Evolutionary conservation across 179 eudicot genomes (phyloP), one percentile per base, ranked within the genome.

Genomic region (Silene coronaria): DNA sequence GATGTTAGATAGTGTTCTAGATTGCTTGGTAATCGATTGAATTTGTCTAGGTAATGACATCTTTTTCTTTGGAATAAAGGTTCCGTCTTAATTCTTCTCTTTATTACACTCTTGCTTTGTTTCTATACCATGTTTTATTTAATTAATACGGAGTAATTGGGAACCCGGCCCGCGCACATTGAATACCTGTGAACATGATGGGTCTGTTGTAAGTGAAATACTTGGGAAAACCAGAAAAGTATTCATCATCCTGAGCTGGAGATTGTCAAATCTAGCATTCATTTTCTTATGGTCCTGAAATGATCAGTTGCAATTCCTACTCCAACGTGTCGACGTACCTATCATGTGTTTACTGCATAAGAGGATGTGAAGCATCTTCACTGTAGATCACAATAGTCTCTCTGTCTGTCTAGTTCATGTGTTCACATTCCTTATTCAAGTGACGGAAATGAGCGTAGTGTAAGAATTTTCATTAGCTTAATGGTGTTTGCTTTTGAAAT

Each of bases 191-290:
- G 34, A 77, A 62, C 64, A 71, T 34, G 57, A 19, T 32, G 22
- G 66, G 72, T 78, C 30, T 72, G 28, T 24, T 55, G 42, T 57
- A 60, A 38, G 23, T 76, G 67, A 59, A 68, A 36, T 36, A 38
- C 61, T 48, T 19, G 30, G 27, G 12, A 42, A 51, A 66, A 36
- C 75, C 62, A 63, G 11, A 60, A 32, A 79, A 16, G 42, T 26
- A n/a, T 22, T 67, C 30, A 17, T 23, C 72, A 36, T 68, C 74
- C 42, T 11, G 51, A 74, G 74, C 26, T 75, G 48, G n/a, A 68
- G 27, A 59, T 46, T 61, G 69, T 21, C 42, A 48, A 75, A 75
- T 71, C 73, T 38, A 66, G 45, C 83, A 57, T 72, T 53, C 32
- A 71, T 27, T 68, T 26, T 76, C n/a, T 23, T 70, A 26, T 70